Evolutionary conservation across 2,329 filamentous ascomycete genomes (phyloP).

Genomic region (Hyphodiscus sp.): DNA sequence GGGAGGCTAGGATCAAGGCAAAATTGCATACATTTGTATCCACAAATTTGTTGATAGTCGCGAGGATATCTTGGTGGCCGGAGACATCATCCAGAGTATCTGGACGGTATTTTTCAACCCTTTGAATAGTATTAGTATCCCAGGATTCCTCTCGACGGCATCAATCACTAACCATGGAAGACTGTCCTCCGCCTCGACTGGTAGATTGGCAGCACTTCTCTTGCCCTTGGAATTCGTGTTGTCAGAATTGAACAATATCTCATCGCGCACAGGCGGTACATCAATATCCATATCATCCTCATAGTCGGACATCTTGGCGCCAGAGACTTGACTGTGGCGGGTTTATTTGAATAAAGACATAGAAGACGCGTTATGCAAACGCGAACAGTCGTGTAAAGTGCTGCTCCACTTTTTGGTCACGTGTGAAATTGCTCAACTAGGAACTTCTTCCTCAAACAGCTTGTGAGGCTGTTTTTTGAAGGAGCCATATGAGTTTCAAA

Average conservation of each 20-base stretch:
- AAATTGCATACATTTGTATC: conserved; percentile 65
- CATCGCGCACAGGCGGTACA: conserved; percentile 42
- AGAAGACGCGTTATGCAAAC: neutral
- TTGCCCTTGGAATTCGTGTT: conserved; percentile 77
- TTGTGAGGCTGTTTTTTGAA: no score
- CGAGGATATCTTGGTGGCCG: conserved; percentile 93
- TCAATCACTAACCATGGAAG: conserved; percentile 67
- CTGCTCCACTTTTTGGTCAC: neutral
- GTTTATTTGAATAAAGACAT: neutral
- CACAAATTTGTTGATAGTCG: conserved; percentile 96
- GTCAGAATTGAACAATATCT: conserved; percentile 66
- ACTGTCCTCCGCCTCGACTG: conserved; percentile 88
- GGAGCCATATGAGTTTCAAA: no score
- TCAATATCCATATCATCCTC: conserved; percentile 67
- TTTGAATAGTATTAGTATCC: conserved; percentile 31
- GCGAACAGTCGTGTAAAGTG: neutral
- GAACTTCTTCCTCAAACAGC: neutral
- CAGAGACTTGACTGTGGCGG: neutral
- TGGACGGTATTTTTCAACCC: conserved; percentile 96
- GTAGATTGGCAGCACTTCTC: conserved; percentile 84
- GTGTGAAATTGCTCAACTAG: neutral
- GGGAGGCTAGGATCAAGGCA: neutral
- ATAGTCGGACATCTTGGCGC: conserved; percentile 43
- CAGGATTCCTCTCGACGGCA: neutral
- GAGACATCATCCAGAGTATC: conserved; percentile 86